Conservation (phyloP, 2,329 filamentous ascomycete genomes). For the Aspergillus hiratsukae region DNA sequence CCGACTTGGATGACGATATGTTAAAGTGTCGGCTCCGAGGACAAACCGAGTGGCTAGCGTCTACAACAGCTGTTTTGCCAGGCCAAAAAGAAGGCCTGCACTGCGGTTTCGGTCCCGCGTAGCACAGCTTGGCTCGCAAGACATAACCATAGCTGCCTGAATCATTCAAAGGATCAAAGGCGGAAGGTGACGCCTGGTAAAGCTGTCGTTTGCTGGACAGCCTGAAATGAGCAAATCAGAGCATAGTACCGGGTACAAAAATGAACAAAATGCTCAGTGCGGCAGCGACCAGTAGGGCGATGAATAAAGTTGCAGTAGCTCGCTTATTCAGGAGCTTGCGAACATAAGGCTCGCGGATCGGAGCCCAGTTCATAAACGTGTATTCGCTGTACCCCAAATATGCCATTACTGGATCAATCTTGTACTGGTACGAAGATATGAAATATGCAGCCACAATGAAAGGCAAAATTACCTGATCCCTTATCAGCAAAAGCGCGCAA, state of each 20-base stretch:
- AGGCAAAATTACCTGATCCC: slow-evolving; percentile 67
- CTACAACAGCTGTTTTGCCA: background rate
- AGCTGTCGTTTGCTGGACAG: background rate
- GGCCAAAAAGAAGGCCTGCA: background rate
- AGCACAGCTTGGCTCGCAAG: background rate
- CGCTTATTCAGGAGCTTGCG: slow-evolving; percentile 79
- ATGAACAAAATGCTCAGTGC: slow-evolving; percentile 88
- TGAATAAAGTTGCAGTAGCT: slow-evolving; percentile 71
- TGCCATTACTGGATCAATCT: slow-evolving; percentile 85
- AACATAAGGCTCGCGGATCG: slow-evolving; percentile 86
- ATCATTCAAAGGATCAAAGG: background rate
- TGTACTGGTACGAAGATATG: slow-evolving; percentile 89
- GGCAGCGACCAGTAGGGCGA: slow-evolving; percentile 72
- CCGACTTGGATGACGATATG: background rate
- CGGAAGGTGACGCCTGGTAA: background rate
- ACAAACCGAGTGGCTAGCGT: too few species aligned
- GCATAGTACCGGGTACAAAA: slow-evolving; percentile 74
- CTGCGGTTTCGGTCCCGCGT: background rate
- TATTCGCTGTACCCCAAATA: slow-evolving; percentile 92
- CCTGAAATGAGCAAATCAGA: slow-evolving; percentile 22
- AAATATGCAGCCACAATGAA: slow-evolving; percentile 90
- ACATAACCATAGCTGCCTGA: background rate
- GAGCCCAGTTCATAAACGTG: slow-evolving; percentile 86
- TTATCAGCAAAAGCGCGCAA: slow-evolving; percentile 17
- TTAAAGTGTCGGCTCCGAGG: background rate